Base-by-base conservation (phyloP, 805 yeast species). In the Kazachstania taianensis region DNA sequence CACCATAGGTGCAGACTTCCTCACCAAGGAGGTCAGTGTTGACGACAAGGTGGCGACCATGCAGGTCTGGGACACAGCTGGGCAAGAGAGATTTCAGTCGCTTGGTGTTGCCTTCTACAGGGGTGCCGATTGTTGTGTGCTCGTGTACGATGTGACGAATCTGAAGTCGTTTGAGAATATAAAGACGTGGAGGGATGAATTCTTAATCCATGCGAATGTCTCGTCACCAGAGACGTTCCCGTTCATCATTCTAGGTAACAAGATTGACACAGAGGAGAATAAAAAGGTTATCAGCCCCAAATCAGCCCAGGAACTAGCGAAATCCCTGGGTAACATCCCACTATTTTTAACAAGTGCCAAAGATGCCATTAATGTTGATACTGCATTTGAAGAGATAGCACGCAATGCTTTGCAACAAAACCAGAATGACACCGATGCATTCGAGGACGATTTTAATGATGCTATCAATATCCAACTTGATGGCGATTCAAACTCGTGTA, bases 41-140 rank as follows among this genome's bases (percentile, higher is more conserved):
- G 97, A 92, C 57, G 81, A 54, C 35, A 55, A 50, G 32, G 48
- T 62, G 10, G 70, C 67, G 12, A 65, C 70, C 5, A 61, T 65
- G 63, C 89, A 82, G 62, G 81, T 92, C 37, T 89, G 98, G 98
- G 98, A 89, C 56, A 89, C 98, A 29, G 97, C 97, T 6, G 98
- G 98, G 25, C 98, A 89, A 66, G 98, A 89, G 62, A 72, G 98
- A 52, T 89, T 89, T 70, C 97, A 92, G 63, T 80, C 94, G 40
- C 67, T 89, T 42, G 97, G 97, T 12, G 96, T 89, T 30, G 97
- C 97, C 0, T 89, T 89, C 59, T 89, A 92, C 61, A 70, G 98
- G 51, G 97, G 97, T 25, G 96, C 97, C 1, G 97, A 92, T 61
- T 92, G 97, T 62, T 92, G 97, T 63, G 96, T 89, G 7, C 69